phyloP scores from a whole-genome alignment of 2,329 filamentous ascomycete genomes.

The Sphaerostilbella broomeana region DNA sequence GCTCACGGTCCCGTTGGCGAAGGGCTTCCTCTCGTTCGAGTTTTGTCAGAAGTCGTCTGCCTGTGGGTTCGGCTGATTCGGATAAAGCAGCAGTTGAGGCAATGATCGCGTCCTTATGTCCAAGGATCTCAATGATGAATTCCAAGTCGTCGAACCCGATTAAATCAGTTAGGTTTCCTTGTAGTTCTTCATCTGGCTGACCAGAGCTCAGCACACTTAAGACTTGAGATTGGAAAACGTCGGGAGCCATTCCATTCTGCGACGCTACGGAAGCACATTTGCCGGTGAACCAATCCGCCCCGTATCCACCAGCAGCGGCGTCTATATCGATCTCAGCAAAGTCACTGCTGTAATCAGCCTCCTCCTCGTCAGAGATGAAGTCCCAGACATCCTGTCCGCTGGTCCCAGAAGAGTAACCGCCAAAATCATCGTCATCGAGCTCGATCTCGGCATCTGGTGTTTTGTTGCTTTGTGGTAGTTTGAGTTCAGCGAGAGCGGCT shows the following conservation, averaged over 20 bases:
- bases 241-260: constrained; percentile 60
- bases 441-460: constrained; percentile 34
- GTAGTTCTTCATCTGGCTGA: constrained; percentile 75
- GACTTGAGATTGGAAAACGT: constrained; percentile 72
- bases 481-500: constrained; percentile 69
- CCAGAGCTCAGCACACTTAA: constrained; percentile 63
- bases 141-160: constrained; percentile 92
- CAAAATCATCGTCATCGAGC: constrained; percentile 59
- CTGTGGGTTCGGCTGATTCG: constrained; percentile 28
- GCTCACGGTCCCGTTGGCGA: constrained; percentile 67
- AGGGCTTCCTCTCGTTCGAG: constrained; percentile 74
- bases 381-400: constrained; percentile 86
- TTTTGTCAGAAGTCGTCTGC: constrained; percentile 58
- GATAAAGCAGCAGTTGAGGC: constrained; percentile 33
- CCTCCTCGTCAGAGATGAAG: constrained; percentile 70
- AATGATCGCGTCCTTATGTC: constrained; percentile 64
- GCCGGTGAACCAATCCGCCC: constrained; percentile 61
- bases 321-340: constrained; percentile 37
- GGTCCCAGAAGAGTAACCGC: constrained; percentile 49
- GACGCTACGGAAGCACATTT: constrained; percentile 62
- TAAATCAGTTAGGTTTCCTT: constrained; percentile 81
- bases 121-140: constrained; percentile 84
- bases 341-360: constrained; percentile 60
- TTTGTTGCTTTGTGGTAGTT: constrained; percentile 38
- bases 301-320: constrained; percentile 37